These are phyloP conservation scores for Xanthoparmelia taractica DNA, from an alignment of 495 filamentous ascomycete genomes.

Conservation along the genomic window DNA sequence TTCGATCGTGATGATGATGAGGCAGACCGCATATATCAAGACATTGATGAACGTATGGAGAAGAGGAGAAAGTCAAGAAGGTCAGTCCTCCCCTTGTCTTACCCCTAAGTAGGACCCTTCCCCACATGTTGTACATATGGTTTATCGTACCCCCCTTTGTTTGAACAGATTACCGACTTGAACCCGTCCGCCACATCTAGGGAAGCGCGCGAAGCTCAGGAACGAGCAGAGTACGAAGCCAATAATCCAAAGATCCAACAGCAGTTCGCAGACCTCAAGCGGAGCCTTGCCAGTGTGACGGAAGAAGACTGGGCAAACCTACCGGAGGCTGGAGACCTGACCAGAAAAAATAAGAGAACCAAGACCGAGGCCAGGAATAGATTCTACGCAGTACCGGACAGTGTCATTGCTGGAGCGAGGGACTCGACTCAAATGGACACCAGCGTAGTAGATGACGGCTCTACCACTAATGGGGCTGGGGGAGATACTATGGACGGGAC, in stretches of 20 bases:
- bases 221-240: slow-evolving; percentile 87
- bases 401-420: slow-evolving; percentile 80
- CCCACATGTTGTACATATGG: slow-evolving; percentile 43
- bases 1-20: slow-evolving; percentile 97
- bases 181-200: slow-evolving; percentile 57
- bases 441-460: slow-evolving; percentile 71
- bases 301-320: slow-evolving; percentile 96
- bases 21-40: slow-evolving; percentile 88
- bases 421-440: slow-evolving; percentile 75
- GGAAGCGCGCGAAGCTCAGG: slow-evolving; percentile 89
- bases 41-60: slow-evolving; percentile 95
- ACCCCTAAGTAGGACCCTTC: slow-evolving; percentile 14
- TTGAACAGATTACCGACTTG: slow-evolving; percentile 84
- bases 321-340: slow-evolving; percentile 93
- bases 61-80: slow-evolving; percentile 76
- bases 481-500: slow-evolving; percentile 63
- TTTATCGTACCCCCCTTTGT: slow-evolving; percentile 61
- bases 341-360: slow-evolving; percentile 79
- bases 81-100: slow-evolving; percentile 53
- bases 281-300: slow-evolving; percentile 75
- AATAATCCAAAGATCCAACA: slow-evolving; percentile 98
- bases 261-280: slow-evolving; percentile 93
- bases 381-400: slow-evolving; percentile 96
- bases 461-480: slow-evolving; percentile 37
- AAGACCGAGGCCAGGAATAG: slow-evolving; percentile 67